Conservation (phyloP, 257 asterid species). For the Gentiana macrophylla region DNA sequence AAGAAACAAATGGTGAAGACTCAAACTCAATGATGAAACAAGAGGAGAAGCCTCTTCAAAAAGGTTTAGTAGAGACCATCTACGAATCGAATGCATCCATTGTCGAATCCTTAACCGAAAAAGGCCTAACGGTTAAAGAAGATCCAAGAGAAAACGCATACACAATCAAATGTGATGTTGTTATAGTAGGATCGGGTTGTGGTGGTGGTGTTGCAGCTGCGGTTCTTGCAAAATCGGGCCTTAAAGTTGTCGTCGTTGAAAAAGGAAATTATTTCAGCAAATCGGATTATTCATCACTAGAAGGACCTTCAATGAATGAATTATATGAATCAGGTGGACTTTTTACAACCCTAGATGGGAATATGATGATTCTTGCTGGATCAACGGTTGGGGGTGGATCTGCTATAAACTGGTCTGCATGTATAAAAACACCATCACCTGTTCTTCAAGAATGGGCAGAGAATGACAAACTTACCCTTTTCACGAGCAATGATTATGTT, state of each 20-base stretch:
- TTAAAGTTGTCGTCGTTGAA: conserved; percentile 61
- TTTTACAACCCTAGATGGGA: conserved; percentile 55
- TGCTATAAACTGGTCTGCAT: conserved; percentile 82
- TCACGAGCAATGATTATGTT: conserved; percentile 23
- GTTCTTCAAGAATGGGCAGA: conserved; percentile 56
- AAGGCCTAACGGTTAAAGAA: conserved; percentile 39
- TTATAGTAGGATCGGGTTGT: conserved; percentile 76
- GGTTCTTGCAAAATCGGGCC: conserved; percentile 58
- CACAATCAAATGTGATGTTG: conserved; percentile 60
- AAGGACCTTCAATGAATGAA: conserved; percentile 66
- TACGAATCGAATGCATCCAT: conserved; percentile 37
- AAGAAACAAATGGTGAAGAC: conserved; percentile 13
- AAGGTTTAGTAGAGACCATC: conserved; percentile 59
- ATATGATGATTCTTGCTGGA: conserved; percentile 54
- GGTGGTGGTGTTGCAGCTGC: conserved; percentile 93
- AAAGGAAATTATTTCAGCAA: conserved; percentile 67
- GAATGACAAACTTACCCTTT: conserved; percentile 30
- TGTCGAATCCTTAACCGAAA: conserved; percentile 22
- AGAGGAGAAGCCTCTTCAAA: conserved; percentile 42
- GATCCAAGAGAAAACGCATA: conserved; percentile 16
- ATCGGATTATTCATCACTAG: conserved; percentile 52
- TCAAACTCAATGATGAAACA: conserved; percentile 9
- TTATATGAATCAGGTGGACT: conserved; percentile 68
- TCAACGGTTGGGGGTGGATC: conserved; percentile 98
- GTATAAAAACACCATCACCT: conserved; percentile 42